These are phyloP conservation scores for Fusarium verticillioides DNA, from an alignment of 2,329 filamentous ascomycete genomes.

Conservation along the genomic window DNA sequence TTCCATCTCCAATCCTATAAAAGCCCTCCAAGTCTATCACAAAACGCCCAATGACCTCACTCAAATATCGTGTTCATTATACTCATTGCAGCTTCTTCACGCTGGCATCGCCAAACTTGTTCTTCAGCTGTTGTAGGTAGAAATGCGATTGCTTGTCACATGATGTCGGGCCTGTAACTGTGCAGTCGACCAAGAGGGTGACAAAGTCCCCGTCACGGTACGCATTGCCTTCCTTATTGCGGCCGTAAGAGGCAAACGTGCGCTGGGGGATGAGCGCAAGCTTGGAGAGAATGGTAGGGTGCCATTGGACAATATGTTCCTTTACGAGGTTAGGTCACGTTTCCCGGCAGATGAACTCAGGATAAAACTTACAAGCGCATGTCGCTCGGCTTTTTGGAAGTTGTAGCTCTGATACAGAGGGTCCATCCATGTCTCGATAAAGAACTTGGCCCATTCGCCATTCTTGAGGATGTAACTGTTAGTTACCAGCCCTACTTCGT, in stretches of 20 bases:
- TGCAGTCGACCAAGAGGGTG: constrained; percentile 81
- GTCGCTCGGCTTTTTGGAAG: constrained; percentile 92
- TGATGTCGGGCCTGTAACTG: constrained; percentile 63
- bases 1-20: constrained; percentile 11
- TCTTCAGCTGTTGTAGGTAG: constrained; percentile 61
- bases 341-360: neutral
- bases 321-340: constrained; percentile 50
- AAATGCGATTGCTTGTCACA: constrained; percentile 77
- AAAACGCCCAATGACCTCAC: constrained; percentile 32
- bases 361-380: constrained; percentile 77
- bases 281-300: constrained; percentile 92
- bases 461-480: constrained; percentile 83
- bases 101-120: constrained; percentile 48
- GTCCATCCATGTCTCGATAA: constrained; percentile 96
- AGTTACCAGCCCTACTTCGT: constrained; percentile 79
- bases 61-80: constrained; percentile 26
- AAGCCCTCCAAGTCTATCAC: constrained; percentile 21
- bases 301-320: constrained; percentile 95
- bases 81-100: constrained; percentile 7
- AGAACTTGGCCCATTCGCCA: constrained; percentile 91
- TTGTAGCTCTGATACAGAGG: constrained; percentile 94
- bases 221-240: constrained; percentile 64
- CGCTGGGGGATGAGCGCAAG: constrained; percentile 90
- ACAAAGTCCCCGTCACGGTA: constrained; percentile 89
- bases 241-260: constrained; percentile 81